Evolutionary conservation across 2,329 filamentous ascomycete species (phyloP).

Genomic region (Whalleya microplaca): DNA sequence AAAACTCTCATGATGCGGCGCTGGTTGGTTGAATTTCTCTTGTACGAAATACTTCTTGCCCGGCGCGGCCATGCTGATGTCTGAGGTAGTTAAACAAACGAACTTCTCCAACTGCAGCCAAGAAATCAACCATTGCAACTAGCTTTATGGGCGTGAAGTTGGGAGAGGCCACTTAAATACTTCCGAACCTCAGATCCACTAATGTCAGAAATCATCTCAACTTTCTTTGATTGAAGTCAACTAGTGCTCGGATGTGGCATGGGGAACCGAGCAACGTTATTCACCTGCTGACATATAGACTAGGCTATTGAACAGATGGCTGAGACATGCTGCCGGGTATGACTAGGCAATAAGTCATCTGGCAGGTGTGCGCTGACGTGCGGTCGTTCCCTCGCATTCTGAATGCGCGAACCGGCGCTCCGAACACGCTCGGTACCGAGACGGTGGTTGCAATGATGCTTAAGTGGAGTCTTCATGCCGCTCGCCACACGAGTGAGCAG

Average conservation of each 20-base stretch:
- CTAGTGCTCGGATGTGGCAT: background rate
- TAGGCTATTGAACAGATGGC: background rate
- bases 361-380: no score
- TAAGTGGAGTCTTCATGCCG: no score
- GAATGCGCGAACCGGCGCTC: no score
- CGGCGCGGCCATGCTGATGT: constrained; percentile 28
- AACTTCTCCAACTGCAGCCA: background rate
- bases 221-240: background rate
- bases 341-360: no score
- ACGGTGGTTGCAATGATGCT: no score
- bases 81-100: background rate
- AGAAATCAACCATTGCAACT: background rate
- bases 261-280: background rate
- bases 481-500: no score
- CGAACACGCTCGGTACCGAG: no score
- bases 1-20: constrained; percentile 34
- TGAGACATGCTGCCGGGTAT: no score
- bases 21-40: constrained; percentile 27
- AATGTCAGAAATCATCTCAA: background rate
- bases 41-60: constrained; percentile 36
- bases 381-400: no score
- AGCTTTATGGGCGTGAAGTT: background rate
- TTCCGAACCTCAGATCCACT: background rate
- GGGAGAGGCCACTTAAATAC: background rate
- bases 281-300: background rate